Base-by-base conservation (phyloP, 2,329 filamentous ascomycete genomes). In the Chrysosporium queenslandicum region DNA sequence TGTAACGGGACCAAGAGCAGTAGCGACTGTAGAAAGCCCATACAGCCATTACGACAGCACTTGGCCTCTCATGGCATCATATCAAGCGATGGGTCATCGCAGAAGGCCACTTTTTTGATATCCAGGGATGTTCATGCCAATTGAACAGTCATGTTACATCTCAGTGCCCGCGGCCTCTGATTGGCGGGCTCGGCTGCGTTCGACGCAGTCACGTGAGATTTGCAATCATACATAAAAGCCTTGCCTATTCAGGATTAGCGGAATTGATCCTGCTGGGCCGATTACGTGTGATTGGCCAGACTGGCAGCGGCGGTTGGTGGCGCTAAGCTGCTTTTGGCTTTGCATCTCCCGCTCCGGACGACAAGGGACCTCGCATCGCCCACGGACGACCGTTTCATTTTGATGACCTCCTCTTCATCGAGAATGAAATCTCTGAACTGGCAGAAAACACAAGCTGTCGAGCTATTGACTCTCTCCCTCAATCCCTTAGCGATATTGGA, bases 31-130 rank as follows among this genome's bases (percentile, higher is more conserved):
- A 36, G 29, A 16, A 30, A 51, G 20, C 29, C 8, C 49, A 45
- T 23, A n/a, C 29, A 29, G 27, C 49, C 49, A 51, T 51, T 37
- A 51, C 45, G 49, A 30, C 20, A 39, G 39, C 21, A 43, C 14
- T 14, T 16, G 49, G 29, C 37, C 39, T 45, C 5, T 29, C 49
- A 51, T 51, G 40, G 40, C 49, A 45, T 25, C 21, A 21, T 18
- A 25, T 21, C 16, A 42, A 36, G 9, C 30, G 49, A 25, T 40
- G 49, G 39, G 27, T 14, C 37, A 32, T 32, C 29, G 47, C 12
- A n/a, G 12, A 11, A 43, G 48, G 16, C 46, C 30, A 18, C 34
- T 34, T 27, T 49, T 41, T 39, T 49, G 34, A 49, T 40, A 41
- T 39, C n/a, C 30, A 37, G 32, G 34, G 32, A 39, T 39, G 23